Conservation (phyloP, 306 rosid species). For the Ormosia emarginata region DNA sequence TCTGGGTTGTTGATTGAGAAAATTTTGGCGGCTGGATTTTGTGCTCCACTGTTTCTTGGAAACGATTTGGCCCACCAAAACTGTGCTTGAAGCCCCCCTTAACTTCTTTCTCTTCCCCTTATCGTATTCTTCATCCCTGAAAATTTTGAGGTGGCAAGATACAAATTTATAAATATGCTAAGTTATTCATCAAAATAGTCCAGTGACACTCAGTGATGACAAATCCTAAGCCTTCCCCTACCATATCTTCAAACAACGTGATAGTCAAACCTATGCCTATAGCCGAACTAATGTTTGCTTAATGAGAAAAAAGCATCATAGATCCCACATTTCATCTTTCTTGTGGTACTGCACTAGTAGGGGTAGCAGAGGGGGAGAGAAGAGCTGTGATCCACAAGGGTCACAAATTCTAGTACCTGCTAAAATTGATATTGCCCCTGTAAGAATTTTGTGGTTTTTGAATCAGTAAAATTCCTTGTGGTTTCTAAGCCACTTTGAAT, state of each 20-base stretch:
- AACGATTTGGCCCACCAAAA: constrained; percentile 67
- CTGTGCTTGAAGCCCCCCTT: constrained; percentile 38
- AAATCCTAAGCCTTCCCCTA: background rate
- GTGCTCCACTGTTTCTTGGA: too few species aligned
- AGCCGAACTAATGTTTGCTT: too few species aligned
- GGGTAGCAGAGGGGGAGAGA: background rate
- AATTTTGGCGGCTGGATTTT: too few species aligned
- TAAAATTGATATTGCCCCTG: background rate
- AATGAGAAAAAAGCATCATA: too few species aligned
- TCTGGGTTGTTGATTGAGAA: too few species aligned
- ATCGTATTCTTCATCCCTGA: constrained; percentile 94
- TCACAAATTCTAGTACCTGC: background rate
- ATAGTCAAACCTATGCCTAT: too few species aligned
- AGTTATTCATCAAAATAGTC: background rate
- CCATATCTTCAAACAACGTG: background rate
- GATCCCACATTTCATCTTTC: too few species aligned
- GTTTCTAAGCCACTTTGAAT: background rate
- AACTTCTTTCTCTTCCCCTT: constrained; percentile 84
- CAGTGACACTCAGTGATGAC: background rate
- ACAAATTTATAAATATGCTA: background rate
- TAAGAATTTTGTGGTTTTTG: background rate
- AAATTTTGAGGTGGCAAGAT: background rate
- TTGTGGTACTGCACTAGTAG: too few species aligned
- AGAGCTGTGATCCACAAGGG: background rate
- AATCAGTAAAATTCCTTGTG: background rate